Percentiles rank a stretch among this genome's conserved stretches.
These are phyloP conservation scores for Vitis labrusca DNA, from an alignment of 164 flowering plant genomes.

Conservation along the genomic window DNA sequence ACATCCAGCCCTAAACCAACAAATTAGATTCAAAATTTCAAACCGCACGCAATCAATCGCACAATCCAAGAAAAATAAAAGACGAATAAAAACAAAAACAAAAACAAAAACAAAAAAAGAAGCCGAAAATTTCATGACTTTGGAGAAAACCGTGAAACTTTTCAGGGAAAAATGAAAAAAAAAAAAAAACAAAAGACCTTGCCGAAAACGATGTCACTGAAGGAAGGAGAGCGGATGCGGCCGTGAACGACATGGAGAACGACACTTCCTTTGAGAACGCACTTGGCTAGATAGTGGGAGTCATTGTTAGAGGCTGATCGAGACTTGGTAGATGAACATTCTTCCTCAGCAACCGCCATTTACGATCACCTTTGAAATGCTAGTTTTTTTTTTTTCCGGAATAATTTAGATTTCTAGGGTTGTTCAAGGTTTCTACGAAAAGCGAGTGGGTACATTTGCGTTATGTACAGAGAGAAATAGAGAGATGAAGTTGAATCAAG, in stretches of 20 bases:
- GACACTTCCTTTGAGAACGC: constrained; percentile 72
- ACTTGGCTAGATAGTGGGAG: constrained; percentile 72
- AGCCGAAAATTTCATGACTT: no score
- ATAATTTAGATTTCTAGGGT: background rate
- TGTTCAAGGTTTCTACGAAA: no score
- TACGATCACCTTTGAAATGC: background rate
- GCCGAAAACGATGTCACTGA: constrained; percentile 78
- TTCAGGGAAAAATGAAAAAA: background rate
- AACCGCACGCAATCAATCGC: no score
- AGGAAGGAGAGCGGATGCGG: constrained; percentile 68
- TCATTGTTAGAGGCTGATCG: constrained; percentile 31
- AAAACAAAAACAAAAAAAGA: no score
- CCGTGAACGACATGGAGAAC: constrained; percentile 84
- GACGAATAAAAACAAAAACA: no score
- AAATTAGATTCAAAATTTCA: no score
- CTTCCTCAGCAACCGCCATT: constrained; percentile 76
- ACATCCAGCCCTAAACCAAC: no score
- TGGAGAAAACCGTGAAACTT: no score
- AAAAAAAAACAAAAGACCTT: constrained; percentile 47
- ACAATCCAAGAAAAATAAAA: no score
- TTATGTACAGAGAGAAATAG: no score
- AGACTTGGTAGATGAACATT: constrained; percentile 42
- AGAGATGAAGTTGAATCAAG: no score
- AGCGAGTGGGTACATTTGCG: no score
- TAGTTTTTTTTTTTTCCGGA: constrained; percentile 16